These are phyloP conservation scores for Trichoderma pleuroti DNA, from an alignment of 2,329 filamentous ascomycete species.

Conservation along the genomic window DNA sequence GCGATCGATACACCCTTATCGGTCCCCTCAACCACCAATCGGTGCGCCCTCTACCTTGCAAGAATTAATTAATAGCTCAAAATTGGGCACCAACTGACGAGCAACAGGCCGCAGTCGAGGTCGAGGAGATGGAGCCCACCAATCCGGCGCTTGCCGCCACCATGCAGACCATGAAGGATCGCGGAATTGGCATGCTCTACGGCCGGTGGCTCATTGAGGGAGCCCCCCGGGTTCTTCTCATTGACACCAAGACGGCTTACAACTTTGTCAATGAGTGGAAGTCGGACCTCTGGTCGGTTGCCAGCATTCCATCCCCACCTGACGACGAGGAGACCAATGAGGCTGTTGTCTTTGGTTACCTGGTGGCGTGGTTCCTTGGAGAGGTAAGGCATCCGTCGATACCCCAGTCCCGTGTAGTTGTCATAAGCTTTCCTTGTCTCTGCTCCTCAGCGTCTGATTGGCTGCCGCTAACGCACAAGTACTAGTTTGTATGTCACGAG, in stretches of 20 bases:
- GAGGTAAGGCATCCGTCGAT: conserved; percentile 63
- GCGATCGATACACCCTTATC: conserved; percentile 91
- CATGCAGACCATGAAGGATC: conserved; percentile 87
- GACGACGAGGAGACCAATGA: conserved; percentile 95
- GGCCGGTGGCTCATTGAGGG: conserved; percentile 97
- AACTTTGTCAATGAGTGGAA: conserved; percentile 95
- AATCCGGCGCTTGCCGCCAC: conserved; percentile 75
- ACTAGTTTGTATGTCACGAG: conserved; percentile 87
- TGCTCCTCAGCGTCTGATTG: not conserved
- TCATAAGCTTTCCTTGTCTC: not conserved
- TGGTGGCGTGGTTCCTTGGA: conserved; percentile 96
- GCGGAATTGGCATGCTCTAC: conserved; percentile 86
- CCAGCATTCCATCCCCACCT: conserved; percentile 89
- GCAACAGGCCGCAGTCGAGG: conserved; percentile 85
- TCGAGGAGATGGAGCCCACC: conserved; percentile 85
- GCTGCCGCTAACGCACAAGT: conserved; percentile 22
- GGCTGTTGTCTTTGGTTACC: conserved; percentile 93
- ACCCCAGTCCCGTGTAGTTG: not conserved
- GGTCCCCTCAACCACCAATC: conserved; percentile 90
- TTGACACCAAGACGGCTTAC: conserved; percentile 93
- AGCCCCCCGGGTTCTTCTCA: conserved; percentile 85
- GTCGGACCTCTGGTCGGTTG: conserved; percentile 86
- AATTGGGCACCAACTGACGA: conserved; percentile 13
- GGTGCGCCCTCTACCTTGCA: conserved; percentile 47
- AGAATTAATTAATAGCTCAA: conserved; percentile 18